Evolutionary conservation across 78 protist genomes (phyloP).

Genomic region (Cavenderia fasciculata): DNA sequence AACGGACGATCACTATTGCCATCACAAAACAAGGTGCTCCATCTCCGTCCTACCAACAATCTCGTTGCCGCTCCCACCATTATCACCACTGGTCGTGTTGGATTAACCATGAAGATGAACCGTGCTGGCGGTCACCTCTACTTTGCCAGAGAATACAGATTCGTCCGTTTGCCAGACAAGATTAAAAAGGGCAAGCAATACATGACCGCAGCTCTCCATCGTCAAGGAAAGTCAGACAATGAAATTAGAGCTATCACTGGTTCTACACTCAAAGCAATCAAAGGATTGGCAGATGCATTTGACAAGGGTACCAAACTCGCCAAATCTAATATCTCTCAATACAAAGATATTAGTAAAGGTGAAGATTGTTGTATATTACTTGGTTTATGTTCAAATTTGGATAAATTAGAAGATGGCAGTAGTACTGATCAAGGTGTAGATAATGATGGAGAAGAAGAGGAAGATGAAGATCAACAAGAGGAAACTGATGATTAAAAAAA

Average conservation of each 20-base stretch:
- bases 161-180: constrained; percentile 37
- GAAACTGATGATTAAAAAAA: too few species aligned
- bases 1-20: constrained; percentile 21
- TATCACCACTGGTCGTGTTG: constrained; percentile 37
- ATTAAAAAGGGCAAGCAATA: constrained; percentile 61
- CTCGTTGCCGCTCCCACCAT: neutral
- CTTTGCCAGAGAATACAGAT: constrained; percentile 40
- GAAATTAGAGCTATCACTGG: constrained; percentile 8
- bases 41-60: constrained; percentile 4
- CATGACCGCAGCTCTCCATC: constrained; percentile 8
- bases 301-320: constrained; percentile 1
- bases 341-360: too few species aligned
- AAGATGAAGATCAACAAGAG: too few species aligned
- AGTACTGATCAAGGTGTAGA: too few species aligned
- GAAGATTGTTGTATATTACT: too few species aligned
- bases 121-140: neutral
- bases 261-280: neutral
- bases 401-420: too few species aligned
- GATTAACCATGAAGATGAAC: constrained; percentile 44
- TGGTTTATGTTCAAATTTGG: too few species aligned
- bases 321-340: too few species aligned
- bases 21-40: neutral
- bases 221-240: neutral
- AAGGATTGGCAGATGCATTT: neutral
- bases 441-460: too few species aligned